Evolutionary conservation across 257 asterid species (phyloP).

Genomic region (Jasminum sambac): DNA sequence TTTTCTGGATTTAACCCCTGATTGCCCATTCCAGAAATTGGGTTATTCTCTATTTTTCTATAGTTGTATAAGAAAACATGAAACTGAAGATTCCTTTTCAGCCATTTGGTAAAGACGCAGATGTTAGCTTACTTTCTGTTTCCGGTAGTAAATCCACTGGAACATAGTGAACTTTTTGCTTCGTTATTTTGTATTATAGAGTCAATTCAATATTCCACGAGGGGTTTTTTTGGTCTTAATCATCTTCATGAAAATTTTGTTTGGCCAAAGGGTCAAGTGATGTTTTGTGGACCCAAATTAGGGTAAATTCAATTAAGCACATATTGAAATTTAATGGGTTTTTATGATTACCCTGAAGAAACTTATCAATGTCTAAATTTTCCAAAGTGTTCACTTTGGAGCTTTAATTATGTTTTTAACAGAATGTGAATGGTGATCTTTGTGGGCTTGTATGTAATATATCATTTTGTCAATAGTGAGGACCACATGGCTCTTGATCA

Average conservation of each 20-base stretch:
- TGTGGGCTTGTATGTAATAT: neutral
- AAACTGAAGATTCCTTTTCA: neutral
- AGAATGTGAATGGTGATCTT: neutral
- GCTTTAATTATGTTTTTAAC: neutral
- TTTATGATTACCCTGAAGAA: neutral
- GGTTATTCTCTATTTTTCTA: neutral
- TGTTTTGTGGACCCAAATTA: neutral
- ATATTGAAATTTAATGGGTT: neutral
- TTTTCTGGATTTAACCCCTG: neutral
- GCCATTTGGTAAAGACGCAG: neutral
- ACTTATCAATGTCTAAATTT: neutral
- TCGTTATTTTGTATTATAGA: neutral
- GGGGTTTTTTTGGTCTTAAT: neutral
- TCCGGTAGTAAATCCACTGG: neutral
- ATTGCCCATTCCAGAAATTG: neutral
- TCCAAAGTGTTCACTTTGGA: neutral
- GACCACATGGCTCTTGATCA: conserved; percentile 26
- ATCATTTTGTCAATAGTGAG: conserved; percentile 13
- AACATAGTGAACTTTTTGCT: neutral
- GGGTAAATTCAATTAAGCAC: neutral
- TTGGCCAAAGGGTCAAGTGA: neutral
- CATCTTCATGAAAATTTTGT: neutral
- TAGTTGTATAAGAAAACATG: neutral
- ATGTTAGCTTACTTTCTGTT: neutral
- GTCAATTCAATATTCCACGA: neutral